Conservation (phyloP, 108 stramenopile genomes). For the Skeletonema tropicum region DNA sequence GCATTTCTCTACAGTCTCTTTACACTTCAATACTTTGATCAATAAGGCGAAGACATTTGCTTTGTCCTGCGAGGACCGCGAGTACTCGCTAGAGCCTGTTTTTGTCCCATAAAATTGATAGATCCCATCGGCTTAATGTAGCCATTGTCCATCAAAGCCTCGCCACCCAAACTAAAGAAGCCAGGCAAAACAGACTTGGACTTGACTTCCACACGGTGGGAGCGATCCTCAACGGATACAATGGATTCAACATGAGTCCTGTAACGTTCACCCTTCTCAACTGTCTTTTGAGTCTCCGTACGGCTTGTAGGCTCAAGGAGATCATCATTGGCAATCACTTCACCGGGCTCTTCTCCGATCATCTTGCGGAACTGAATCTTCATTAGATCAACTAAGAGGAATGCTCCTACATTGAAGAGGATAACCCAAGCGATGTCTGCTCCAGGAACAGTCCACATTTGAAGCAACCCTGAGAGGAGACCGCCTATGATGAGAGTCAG, state of each 20-base stretch:
- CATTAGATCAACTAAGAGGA: constrained; percentile 56
- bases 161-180: neutral
- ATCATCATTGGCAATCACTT: constrained; percentile 54
- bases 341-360: constrained; percentile 62
- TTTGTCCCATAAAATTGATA: neutral
- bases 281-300: constrained; percentile 47
- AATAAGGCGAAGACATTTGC: neutral
- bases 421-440: constrained; percentile 39
- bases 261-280: constrained; percentile 52
- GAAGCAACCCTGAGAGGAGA: constrained; percentile 41
- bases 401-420: constrained; percentile 51
- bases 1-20: neutral
- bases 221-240: neutral
- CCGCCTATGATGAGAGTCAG: constrained; percentile 45
- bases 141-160: neutral
- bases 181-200: neutral
- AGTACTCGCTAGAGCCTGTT: neutral
- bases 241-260: constrained; percentile 45
- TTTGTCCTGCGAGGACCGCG: neutral
- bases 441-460: constrained; percentile 19
- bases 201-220: neutral
- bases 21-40: neutral
- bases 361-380: constrained; percentile 54
- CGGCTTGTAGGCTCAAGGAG: constrained; percentile 34
- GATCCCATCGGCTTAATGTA: neutral